Evolutionary conservation across 257 asterid genomes (phyloP), one percentile per base, ranked within the genome.

Genomic region (Dorcoceras hygrometricum): DNA sequence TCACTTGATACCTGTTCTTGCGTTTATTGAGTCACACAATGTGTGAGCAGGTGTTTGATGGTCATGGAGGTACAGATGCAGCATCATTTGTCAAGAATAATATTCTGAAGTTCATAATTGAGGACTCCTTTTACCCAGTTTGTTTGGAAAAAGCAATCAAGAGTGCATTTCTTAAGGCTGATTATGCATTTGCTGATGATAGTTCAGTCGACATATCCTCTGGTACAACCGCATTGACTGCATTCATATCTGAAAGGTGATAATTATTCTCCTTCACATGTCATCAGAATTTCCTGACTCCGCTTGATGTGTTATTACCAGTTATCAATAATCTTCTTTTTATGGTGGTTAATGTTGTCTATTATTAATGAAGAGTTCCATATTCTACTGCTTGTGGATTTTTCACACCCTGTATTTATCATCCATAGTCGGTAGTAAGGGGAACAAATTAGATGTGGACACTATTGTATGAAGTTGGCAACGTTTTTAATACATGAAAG

Each of bases 11-110:
- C 8, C 4, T 34, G 12, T 36, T 18, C 20, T 74, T 34, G 32
- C 29, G 43, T 59, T 75, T 29, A 77, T 56, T 62, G 58, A 75
- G n/a, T 26, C 32, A n/a, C 23, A 5, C 36, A 19, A 24, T 34
- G 58, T 31, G 28, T 69, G 56, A 12, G 66, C 84, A 92, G 98
- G 98, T 92, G 54, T 92, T 92, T 84, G 98, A 92, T 76, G 98
- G 98, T 26, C 98, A 92, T 77, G 98, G 98, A 61, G 98, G 98
- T 54, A 80, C 86, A 62, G 97, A 92, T 77, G 98, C 98, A 24
- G 91, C 97, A 27, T 63, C 79, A 55, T 92, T 83, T 69, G 75
- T 88, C 56, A 83, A 83, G 79, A 78, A 83, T 46, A 92, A 86
- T 55, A 84, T 93, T 73, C 95, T 93, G 59, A 82, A 87, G 81